Evolutionary conservation across 2,329 filamentous ascomycete species (phyloP).

Genomic region (Neofusicoccum cordaticola): DNA sequence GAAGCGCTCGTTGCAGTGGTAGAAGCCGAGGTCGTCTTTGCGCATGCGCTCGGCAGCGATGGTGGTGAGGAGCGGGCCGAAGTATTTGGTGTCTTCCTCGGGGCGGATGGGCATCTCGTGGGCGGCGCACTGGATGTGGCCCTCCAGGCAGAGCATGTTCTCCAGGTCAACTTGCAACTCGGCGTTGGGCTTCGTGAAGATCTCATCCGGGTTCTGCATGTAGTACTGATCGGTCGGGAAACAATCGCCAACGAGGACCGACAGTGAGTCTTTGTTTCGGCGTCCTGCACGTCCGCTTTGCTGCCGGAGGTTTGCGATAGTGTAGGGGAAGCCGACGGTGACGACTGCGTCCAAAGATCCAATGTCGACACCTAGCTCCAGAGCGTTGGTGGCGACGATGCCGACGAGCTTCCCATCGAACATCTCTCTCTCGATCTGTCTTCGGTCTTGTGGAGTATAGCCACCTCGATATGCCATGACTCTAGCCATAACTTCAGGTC

Average conservation of each 20-base stretch:
- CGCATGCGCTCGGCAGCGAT: slow-evolving; percentile 73
- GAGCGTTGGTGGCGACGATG: slow-evolving; percentile 87
- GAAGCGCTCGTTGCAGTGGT: slow-evolving; percentile 85
- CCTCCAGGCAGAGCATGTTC: slow-evolving; percentile 87
- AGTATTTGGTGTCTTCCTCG: slow-evolving; percentile 71
- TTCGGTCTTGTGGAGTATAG: slow-evolving; percentile 86
- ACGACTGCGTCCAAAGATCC: slow-evolving; percentile 90
- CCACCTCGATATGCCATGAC: slow-evolving; percentile 96
- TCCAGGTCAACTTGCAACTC: slow-evolving; percentile 87
- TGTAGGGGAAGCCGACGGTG: slow-evolving; percentile 92
- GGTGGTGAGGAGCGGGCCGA: slow-evolving; percentile 68
- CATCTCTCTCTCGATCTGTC: slow-evolving; percentile 91
- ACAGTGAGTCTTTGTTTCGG: slow-evolving; percentile 88
- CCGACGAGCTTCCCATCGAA: slow-evolving; percentile 92
- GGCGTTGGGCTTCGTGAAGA: slow-evolving; percentile 87
- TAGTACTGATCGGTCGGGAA: slow-evolving; percentile 94
- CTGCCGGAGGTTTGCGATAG: slow-evolving; percentile 89
- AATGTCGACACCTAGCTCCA: slow-evolving; percentile 94
- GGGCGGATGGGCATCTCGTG: slow-evolving; percentile 91
- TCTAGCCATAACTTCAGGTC: slow-evolving; percentile 69
- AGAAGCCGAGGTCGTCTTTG: slow-evolving; percentile 75
- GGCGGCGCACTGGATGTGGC: slow-evolving; percentile 92
- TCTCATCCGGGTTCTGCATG: slow-evolving; percentile 92
- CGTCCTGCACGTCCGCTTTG: slow-evolving; percentile 91
- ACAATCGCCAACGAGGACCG: slow-evolving; percentile 81